Percentiles rank a stretch among this genome's conserved stretches.
Conservation (phyloP, 768 basidiomycete genomes). For the Suillus luteus region DNA sequence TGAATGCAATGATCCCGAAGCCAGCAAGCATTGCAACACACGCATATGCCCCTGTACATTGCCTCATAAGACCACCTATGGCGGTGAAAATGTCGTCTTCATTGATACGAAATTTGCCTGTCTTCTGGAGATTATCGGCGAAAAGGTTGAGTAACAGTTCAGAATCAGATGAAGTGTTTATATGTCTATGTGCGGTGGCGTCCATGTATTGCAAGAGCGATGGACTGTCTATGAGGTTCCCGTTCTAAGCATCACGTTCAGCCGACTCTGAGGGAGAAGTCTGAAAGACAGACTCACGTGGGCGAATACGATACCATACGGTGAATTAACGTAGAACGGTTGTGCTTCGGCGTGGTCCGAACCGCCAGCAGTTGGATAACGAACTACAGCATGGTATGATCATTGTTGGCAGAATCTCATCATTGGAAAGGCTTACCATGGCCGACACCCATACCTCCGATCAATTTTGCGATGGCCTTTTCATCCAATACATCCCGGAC, state of each 20-base stretch:
- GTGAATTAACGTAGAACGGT: conserved; percentile 99
- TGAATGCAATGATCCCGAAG: conserved; percentile 96
- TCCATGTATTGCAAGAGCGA: conserved; percentile 90
- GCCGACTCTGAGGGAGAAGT: neutral
- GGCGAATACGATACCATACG: conserved; percentile 97
- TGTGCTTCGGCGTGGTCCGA: conserved; percentile 97
- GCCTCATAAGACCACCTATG: conserved; percentile 83
- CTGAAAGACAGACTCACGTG: conserved; percentile 61
- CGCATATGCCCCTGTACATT: conserved; percentile 92
- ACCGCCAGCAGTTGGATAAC: conserved; percentile 97
- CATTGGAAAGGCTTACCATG: conserved; percentile 64
- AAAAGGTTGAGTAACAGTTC: conserved; percentile 97
- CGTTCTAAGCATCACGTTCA: conserved; percentile 63
- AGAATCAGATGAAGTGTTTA: conserved; percentile 98
- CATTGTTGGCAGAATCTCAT: neutral
- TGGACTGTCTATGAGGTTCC: conserved; percentile 93
- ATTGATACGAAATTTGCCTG: conserved; percentile 98
- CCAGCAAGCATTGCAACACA: conserved; percentile 99
- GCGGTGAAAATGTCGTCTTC: conserved; percentile 99
- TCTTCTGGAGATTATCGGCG: conserved; percentile 96
- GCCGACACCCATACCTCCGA: conserved; percentile 96
- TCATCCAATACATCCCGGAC: conserved; percentile 95
- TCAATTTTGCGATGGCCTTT: conserved; percentile 69
- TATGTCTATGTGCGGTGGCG: conserved; percentile 93
- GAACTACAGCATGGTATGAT: conserved; percentile 50